These are phyloP conservation scores for Adansonia grandidieri DNA, from an alignment of 441 rosid species.

Conservation along the genomic window DNA sequence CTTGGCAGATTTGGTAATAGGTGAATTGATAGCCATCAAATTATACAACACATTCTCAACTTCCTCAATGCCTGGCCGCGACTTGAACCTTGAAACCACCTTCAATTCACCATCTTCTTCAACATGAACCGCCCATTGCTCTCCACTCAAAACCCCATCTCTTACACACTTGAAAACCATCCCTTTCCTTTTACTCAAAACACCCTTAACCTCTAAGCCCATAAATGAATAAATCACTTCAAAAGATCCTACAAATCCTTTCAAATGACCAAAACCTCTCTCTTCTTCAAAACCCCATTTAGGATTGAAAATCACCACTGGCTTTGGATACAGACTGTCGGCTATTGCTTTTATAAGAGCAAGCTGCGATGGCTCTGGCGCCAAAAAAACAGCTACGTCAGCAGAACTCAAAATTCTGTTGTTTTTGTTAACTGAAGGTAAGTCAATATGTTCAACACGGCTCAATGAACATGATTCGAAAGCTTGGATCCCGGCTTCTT, in stretches of 20 bases:
- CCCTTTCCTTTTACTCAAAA: slow-evolving; percentile 73
- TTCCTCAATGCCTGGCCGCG: slow-evolving; percentile 68
- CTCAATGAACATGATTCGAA: slow-evolving; percentile 40
- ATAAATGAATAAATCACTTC: slow-evolving; percentile 79
- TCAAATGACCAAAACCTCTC: slow-evolving; percentile 54
- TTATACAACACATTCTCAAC: slow-evolving; percentile 80
- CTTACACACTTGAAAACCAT: slow-evolving; percentile 78
- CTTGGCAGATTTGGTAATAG: slow-evolving; percentile 82
- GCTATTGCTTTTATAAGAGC: slow-evolving; percentile 40
- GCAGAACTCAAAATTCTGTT: slow-evolving; percentile 43
- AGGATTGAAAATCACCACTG: slow-evolving; percentile 76
- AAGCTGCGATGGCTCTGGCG: slow-evolving; percentile 63
- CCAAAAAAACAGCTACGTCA: slow-evolving; percentile 66
- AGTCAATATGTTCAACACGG: slow-evolving; percentile 43
- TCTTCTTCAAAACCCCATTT: slow-evolving; percentile 73
- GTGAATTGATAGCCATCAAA: slow-evolving; percentile 84
- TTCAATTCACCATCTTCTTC: slow-evolving; percentile 67
- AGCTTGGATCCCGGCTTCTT: slow-evolving; percentile 43
- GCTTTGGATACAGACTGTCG: slow-evolving; percentile 57
- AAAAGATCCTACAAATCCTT: slow-evolving; percentile 57
- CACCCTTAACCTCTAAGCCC: slow-evolving; percentile 75
- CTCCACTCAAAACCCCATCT: slow-evolving; percentile 80
- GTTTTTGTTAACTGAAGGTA: slow-evolving; percentile 39
- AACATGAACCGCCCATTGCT: slow-evolving; percentile 75
- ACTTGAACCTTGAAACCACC: slow-evolving; percentile 70